Percentiles rank a stretch among this genome's conserved stretches.
phyloP scores from a whole-genome alignment of 1,284 basidiomycete genomes.

The Coniophora puteana region DNA sequence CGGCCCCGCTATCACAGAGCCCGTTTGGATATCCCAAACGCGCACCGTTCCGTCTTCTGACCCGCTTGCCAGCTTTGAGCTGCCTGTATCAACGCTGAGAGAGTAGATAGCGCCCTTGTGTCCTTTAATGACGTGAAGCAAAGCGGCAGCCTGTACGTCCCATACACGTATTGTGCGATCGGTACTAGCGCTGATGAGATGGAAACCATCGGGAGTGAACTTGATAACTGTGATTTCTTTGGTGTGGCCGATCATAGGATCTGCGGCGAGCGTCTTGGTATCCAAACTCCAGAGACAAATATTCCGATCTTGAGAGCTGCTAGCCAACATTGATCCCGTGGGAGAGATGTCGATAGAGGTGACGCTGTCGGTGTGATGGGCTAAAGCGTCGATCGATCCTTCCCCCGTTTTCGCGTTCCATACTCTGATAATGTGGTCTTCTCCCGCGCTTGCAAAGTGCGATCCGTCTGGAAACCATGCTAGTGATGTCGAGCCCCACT shows the following conservation, averaged over 20 bases:
- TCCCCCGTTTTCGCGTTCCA: slow-evolving; percentile 1
- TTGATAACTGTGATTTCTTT: slow-evolving; percentile 11
- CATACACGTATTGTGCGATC: too few species aligned
- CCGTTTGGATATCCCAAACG: too few species aligned
- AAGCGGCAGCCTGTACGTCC: too few species aligned
- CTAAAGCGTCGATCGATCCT: neutral
- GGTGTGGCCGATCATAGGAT: slow-evolving; percentile 8
- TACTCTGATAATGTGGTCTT: neutral
- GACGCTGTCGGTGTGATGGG: neutral
- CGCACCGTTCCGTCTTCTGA: too few species aligned
- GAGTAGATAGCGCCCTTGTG: too few species aligned
- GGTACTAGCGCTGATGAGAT: too few species aligned
- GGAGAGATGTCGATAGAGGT: neutral
- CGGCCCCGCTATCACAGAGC: too few species aligned
- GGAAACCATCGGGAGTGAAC: slow-evolving; percentile 20
- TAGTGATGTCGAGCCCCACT: too few species aligned
- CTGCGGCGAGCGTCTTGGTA: neutral
- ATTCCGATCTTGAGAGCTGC: slow-evolving; percentile 6
- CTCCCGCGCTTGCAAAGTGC: neutral
- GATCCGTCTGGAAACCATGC: neutral
- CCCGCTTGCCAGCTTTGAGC: too few species aligned
- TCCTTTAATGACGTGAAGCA: too few species aligned
- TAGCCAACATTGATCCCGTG: too few species aligned
- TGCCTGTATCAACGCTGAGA: too few species aligned
- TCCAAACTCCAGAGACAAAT: slow-evolving; percentile 5